Conservation (phyloP, 2,329 filamentous ascomycete genomes). For the Ophiostoma quercus region DNA sequence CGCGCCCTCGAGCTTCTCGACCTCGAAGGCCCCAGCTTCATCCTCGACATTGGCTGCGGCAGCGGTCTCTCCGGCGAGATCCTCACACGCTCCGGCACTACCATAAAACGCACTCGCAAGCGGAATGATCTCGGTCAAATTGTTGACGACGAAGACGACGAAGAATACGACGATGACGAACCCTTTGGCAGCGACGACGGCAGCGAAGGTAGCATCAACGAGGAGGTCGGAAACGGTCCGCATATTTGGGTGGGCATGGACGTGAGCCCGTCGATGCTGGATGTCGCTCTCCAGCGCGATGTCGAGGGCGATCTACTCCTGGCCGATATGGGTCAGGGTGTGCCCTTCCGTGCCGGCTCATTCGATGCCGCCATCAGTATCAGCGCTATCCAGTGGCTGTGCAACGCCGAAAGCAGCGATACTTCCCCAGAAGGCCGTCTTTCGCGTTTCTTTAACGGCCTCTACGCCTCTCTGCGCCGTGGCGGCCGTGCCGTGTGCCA, state of each 20-base stretch:
- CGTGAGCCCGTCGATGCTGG: slow-evolving; percentile 92
- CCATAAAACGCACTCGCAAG: slow-evolving; percentile 18
- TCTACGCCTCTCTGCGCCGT: slow-evolving; percentile 77
- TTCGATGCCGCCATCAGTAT: slow-evolving; percentile 97
- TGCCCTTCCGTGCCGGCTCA: slow-evolving; percentile 84
- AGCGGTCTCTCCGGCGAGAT: slow-evolving; percentile 93
- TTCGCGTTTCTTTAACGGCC: slow-evolving; percentile 81
- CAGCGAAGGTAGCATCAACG: slow-evolving; percentile 38
- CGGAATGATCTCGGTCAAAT: slow-evolving; percentile 7
- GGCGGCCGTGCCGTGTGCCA: slow-evolving; percentile 91
- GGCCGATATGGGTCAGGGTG: slow-evolving; percentile 89
- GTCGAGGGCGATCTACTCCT: slow-evolving; percentile 92
- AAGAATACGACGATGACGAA: slow-evolving; percentile 10
- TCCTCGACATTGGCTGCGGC: slow-evolving; percentile 95
- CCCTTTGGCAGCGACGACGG: slow-evolving; percentile 13
- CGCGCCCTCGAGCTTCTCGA: slow-evolving; percentile 88
- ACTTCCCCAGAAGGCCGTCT: slow-evolving; percentile 74
- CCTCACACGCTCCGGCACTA: slow-evolving; percentile 49
- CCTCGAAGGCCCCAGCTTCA: slow-evolving; percentile 71
- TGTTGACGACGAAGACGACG: neutral
- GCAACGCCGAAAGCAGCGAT: slow-evolving; percentile 86
- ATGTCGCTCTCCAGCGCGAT: slow-evolving; percentile 83
- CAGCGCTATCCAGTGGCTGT: slow-evolving; percentile 96
- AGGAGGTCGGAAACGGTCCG: slow-evolving; percentile 67
- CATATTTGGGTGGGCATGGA: slow-evolving; percentile 99